phyloP scores from a whole-genome alignment of 2,329 filamentous ascomycete genomes.

The Whalleya microplaca region DNA sequence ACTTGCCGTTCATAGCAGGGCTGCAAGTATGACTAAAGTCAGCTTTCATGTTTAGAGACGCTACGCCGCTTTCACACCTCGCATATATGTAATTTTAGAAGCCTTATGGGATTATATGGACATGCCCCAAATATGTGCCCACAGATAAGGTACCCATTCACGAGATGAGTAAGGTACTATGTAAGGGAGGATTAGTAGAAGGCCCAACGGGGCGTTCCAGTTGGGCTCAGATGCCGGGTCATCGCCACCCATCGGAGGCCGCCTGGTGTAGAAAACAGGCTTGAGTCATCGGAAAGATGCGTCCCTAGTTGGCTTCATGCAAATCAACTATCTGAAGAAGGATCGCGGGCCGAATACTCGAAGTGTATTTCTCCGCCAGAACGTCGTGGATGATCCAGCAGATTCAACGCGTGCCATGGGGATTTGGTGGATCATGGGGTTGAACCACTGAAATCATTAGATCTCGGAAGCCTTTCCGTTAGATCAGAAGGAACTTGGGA shows the following conservation, averaged over 20 bases:
- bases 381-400: conserved; percentile 6
- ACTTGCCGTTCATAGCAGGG: conserved; percentile 5
- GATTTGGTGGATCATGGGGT: neutral
- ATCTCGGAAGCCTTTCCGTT: neutral
- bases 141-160: neutral
- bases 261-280: conserved; percentile 10
- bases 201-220: conserved; percentile 5
- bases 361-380: neutral
- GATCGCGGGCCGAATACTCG: conserved; percentile 11
- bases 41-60: neutral
- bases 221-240: conserved; percentile 11
- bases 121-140: conserved; percentile 1
- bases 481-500: conserved; percentile 11
- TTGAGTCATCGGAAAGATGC: conserved; percentile 20
- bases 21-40: conserved; percentile 9
- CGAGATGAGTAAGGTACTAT: neutral
- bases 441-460: neutral
- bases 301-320: conserved; percentile 7
- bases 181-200: neutral
- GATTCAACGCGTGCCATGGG: conserved; percentile 15
- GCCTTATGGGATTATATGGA: conserved; percentile 2
- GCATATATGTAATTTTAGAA: conserved; percentile 5
- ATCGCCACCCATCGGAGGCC: conserved; percentile 9
- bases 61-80: conserved; percentile 1
- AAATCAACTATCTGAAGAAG: conserved; percentile 10